Evolutionary conservation across 768 basidiomycete species (phyloP), one percentile per base, ranked within the genome.

Genomic region (Hydnum rufescens): DNA sequence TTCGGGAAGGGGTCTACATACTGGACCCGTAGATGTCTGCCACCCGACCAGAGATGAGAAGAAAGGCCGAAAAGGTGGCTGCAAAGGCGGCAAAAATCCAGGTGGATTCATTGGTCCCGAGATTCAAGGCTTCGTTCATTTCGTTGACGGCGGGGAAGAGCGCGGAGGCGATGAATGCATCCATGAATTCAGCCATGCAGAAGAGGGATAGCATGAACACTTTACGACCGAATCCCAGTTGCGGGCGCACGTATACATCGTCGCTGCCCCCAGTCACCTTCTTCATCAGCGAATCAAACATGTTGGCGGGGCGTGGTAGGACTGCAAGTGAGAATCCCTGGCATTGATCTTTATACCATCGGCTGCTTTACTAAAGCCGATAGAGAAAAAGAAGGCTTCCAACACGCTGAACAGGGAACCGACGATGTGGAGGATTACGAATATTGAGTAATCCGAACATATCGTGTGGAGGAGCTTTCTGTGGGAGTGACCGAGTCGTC

Each of bases 41-140:
- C 13, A 50, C 31, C 26, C 49, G 49, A 6, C 49, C 49, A 2
- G 13, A 6, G 32, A 50, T 50, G 29, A 50, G 32, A 6, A 50
- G 26, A 31, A 50, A 50, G 8, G 49, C 49, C 6, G 49, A 25
- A 34, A 50, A 50, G 16, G 49, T 34, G 30, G 49, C 49, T 6
- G 25, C 16, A 32, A 30, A 50, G 13, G 49, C 49, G 6, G 49
- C 6, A 31, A 50, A 50, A 6, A 50, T 30, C 49, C 49, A 50
- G 13, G 49, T 16, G 23, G 16, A 6, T 50, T 50, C 28, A 26
- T 8, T 30, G 32, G 6, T 13, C 16, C 16, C 6, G 29, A 50
- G 16, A 32, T 50, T 28, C 1, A 50, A 31, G 6, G 25, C 49
- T 16, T 16, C 32, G 5, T 8, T 30, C 16, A 50, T 31, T 8